A percentile compares a stretch with the other conserved stretches of the same genome.
phyloP scores from a whole-genome alignment of 164 flowering plant genomes.

The Tetracentron sinense region DNA sequence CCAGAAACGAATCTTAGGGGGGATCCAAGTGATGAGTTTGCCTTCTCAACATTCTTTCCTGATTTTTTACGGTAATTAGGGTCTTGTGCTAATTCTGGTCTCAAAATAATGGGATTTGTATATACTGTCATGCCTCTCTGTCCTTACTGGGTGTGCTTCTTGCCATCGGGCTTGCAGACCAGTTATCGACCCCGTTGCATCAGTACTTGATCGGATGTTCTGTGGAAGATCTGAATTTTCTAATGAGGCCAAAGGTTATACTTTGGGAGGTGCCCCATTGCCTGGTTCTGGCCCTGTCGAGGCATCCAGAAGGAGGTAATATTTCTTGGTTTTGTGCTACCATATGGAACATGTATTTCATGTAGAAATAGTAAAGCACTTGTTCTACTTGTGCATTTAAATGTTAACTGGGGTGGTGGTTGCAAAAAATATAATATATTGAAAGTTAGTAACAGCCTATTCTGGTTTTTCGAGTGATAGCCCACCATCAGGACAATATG shows the following conservation, averaged over 20 bases:
- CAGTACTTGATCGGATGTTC: constrained; percentile 62
- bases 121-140: not conserved
- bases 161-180: constrained; percentile 56
- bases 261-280: constrained; percentile 54
- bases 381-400: not conserved
- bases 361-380: not conserved
- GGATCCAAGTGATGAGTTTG: constrained; percentile 95
- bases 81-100: constrained; percentile 4
- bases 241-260: constrained; percentile 47
- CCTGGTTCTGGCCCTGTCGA: constrained; percentile 90
- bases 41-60: constrained; percentile 93
- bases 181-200: constrained; percentile 75
- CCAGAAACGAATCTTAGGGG: constrained; percentile 80
- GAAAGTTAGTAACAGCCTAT: not conserved
- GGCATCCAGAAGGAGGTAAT: constrained; percentile 95
- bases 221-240: constrained; percentile 70
- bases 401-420: not conserved
- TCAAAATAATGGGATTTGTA: not conserved
- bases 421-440: not conserved
- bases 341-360: not conserved
- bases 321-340: constrained; percentile 5
- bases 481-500: no score
- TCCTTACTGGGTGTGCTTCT: constrained; percentile 8
- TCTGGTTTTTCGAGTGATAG: not conserved
- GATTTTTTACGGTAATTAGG: constrained; percentile 57